phyloP scores from a whole-genome alignment of 2,329 filamentous ascomycete genomes.

The Neofusicoccum cordaticola region DNA sequence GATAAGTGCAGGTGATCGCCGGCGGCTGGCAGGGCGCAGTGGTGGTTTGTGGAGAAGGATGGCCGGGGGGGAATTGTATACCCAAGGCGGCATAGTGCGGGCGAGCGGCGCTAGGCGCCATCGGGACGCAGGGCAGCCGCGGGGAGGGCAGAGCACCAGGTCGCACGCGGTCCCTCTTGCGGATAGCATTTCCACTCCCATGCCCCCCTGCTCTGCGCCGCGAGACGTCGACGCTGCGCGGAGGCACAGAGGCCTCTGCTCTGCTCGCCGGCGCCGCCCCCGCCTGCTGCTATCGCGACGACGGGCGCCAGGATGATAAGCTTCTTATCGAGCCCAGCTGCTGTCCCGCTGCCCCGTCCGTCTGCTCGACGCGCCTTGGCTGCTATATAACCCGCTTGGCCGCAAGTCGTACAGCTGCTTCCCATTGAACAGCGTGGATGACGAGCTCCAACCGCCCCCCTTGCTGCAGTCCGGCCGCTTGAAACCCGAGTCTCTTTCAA shows the following conservation, averaged over 20 bases:
- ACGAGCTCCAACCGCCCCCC: not conserved
- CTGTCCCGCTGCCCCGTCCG: not conserved
- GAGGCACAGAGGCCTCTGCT: not conserved
- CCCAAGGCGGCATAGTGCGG: constrained; percentile 4
- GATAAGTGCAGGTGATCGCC: constrained; percentile 5
- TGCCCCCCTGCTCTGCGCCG: not conserved
- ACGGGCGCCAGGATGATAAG: not conserved
- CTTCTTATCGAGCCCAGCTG: constrained; percentile 3
- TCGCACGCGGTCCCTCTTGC: constrained; percentile 14
- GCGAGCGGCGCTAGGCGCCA: not conserved
- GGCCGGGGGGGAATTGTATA: constrained; percentile 14
- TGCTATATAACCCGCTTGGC: constrained; percentile 3
- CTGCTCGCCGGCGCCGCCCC: not conserved
- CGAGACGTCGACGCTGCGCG: no score
- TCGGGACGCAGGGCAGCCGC: constrained; percentile 3
- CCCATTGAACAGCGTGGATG: not conserved
- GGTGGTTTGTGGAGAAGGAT: not conserved
- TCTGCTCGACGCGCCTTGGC: not conserved
- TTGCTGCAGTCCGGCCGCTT: not conserved
- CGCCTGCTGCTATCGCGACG: not conserved
- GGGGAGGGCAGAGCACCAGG: not conserved
- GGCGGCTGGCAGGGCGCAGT: not conserved
- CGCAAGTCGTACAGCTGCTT: not conserved
- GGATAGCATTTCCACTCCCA: constrained; percentile 17
- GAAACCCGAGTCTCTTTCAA: no score